These are phyloP conservation scores for Protomyces pachydermus DNA, from an alignment of 1,139 yeast species.

Conservation along the genomic window DNA sequence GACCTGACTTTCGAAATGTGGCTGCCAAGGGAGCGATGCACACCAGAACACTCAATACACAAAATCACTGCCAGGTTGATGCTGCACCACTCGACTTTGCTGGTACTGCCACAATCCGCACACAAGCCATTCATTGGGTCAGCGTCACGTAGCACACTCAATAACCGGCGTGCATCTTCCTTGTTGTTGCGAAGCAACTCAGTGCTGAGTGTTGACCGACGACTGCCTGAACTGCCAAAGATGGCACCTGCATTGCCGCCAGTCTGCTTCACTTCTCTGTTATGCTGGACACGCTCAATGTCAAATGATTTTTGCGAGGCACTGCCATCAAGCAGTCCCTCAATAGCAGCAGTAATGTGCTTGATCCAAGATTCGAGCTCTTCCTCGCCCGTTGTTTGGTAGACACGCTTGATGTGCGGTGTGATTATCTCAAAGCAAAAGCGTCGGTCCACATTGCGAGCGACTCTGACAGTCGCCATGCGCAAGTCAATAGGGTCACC, in stretches of 20 bases:
- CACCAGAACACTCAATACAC: constrained; percentile 75
- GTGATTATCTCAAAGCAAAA: constrained; percentile 75
- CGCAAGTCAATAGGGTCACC: constrained; percentile 63
- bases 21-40: constrained; percentile 70
- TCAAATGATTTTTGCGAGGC: constrained; percentile 28
- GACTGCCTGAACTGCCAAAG: constrained; percentile 7
- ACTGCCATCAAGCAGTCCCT: constrained; percentile 37
- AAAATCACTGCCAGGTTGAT: constrained; percentile 65
- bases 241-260: constrained; percentile 21
- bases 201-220: constrained; percentile 10
- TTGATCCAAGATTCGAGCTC: constrained; percentile 70
- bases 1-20: constrained; percentile 74
- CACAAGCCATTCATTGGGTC: constrained; percentile 57
- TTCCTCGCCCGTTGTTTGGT: constrained; percentile 68
- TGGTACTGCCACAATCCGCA: constrained; percentile 69
- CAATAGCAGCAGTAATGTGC: constrained; percentile 45
- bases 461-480: constrained; percentile 58
- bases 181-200: constrained; percentile 9
- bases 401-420: constrained; percentile 64
- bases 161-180: constrained; percentile 21
- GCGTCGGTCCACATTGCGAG: constrained; percentile 46
- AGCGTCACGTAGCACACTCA: constrained; percentile 47
- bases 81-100: constrained; percentile 80
- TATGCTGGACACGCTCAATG: constrained; percentile 7
- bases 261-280: constrained; percentile 12